Conservation (phyloP, 129 eudicot genomes). For the Saussurea involucrata region DNA sequence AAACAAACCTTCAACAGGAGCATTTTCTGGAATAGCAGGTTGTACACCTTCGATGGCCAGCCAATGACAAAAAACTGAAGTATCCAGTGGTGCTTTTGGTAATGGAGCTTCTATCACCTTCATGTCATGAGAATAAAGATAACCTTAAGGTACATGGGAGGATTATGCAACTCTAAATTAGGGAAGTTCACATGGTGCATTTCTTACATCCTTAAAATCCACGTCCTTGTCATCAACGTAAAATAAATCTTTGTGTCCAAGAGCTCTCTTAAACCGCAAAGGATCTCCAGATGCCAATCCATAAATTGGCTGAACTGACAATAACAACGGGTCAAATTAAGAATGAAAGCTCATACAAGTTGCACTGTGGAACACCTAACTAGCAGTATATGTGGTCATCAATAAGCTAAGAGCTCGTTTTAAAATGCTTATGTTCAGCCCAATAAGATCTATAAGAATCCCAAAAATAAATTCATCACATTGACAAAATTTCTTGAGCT, state of each 20-base stretch:
- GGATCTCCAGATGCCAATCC: conserved; percentile 79
- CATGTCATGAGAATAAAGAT: neutral
- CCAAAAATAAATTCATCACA: neutral
- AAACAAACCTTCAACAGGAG: conserved; percentile 60
- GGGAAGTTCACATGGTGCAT: neutral
- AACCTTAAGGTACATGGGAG: conserved; percentile 7
- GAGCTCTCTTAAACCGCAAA: conserved; percentile 61
- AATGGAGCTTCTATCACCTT: conserved; percentile 77
- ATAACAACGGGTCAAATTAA: conserved; percentile 23
- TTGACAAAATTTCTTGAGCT: neutral
- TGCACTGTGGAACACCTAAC: neutral
- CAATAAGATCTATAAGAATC: neutral
- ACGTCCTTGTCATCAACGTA: conserved; percentile 68
- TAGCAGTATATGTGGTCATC: neutral
- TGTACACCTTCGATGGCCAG: conserved; percentile 76
- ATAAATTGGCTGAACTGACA: conserved; percentile 56
- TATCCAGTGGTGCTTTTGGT: conserved; percentile 75
- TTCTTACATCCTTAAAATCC: conserved; percentile 63
- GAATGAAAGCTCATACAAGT: neutral
- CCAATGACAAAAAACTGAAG: conserved; percentile 65
- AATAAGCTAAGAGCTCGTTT: neutral
- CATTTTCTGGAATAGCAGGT: conserved; percentile 79
- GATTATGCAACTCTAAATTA: neutral
- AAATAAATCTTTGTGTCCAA: conserved; percentile 68
- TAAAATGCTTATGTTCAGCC: neutral